Percentiles rank a stretch among this genome's conserved stretches.
These are phyloP conservation scores for Parietichytrium sp. DNA, from an alignment of 108 stramenopile species.

Conservation along the genomic window DNA sequence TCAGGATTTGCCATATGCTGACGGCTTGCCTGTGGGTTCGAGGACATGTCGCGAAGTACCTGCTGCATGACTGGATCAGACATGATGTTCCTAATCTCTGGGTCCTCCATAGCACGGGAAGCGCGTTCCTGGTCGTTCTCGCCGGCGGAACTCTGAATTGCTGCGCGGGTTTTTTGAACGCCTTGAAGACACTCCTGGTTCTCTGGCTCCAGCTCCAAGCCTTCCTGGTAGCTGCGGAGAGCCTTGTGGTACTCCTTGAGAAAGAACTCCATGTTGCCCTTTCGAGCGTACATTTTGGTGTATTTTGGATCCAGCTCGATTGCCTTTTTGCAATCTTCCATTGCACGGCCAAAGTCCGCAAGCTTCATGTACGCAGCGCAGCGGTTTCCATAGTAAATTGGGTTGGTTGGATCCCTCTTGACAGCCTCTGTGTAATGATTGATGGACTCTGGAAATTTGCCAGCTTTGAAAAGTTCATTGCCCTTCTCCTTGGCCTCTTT, in stretches of 20 bases:
- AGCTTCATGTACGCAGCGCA: constrained; percentile 92
- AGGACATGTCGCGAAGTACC: constrained; percentile 85
- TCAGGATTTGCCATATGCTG: constrained; percentile 81
- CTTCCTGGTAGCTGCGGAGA: constrained; percentile 86
- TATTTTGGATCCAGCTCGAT: constrained; percentile 94
- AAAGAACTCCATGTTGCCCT: constrained; percentile 94
- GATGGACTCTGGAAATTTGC: constrained; percentile 81
- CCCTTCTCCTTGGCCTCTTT: constrained; percentile 95
- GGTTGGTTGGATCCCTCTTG: constrained; percentile 93
- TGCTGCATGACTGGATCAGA: constrained; percentile 92
- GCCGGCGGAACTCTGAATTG: constrained; percentile 76
- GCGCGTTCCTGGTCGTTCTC: constrained; percentile 88
- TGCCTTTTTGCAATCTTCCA: constrained; percentile 85
- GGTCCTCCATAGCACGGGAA: constrained; percentile 97
- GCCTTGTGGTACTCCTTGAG: constrained; percentile 98
- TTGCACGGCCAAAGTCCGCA: constrained; percentile 93
- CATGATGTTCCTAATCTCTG: constrained; percentile 93
- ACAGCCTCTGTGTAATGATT: constrained; percentile 86
- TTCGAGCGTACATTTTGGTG: constrained; percentile 96
- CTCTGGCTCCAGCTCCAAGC: constrained; percentile 77
- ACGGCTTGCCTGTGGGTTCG: constrained; percentile 84
- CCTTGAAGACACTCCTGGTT: constrained; percentile 90
- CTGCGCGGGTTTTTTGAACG: constrained; percentile 70
- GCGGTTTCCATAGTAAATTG: constrained; percentile 93
- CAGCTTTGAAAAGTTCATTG: constrained; percentile 84